Base-by-base conservation (phyloP, 805 yeast genomes). In the Grigorovia transvaalensis region DNA sequence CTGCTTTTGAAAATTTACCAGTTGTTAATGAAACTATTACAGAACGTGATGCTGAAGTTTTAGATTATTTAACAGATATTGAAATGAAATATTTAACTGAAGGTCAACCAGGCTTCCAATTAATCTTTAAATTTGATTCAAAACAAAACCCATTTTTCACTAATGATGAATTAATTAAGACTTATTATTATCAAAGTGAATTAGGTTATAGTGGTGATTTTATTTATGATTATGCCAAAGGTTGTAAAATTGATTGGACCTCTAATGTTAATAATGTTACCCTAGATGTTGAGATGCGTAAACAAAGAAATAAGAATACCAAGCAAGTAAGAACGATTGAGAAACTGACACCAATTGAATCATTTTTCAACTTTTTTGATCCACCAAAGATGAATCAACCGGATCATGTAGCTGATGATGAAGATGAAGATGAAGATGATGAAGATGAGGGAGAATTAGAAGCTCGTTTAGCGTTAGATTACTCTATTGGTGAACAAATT, bases 191-290 rank as follows among this genome's bases (percentile, higher is more conserved):
- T 73, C 96, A 88, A 71, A 88, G 87, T 54, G 96, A 91, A 71
- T 76, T 89, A 59, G 96, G 96, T 20, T 88, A 88, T 70, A 83
- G 90, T 33, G 97, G 99, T 35, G 99, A 93, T 69, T 91, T 88
- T 68, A 89, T 93, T 59, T 93, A 91, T 70, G 97, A 91, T 71
- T 96, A 88, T 66, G 98, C 99, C 12, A 95, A 88, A 65, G 98
- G 98, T 51, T 83, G 80, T 52, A 57, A 54, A 30, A 86, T 93
- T 67, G 74, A 84, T 59, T 93, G 99, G 99, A 74, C 72, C 56
- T 78, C 83, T 50, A 82, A 83, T 62, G 95, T 84, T 59, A 74
- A 75, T 55, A 91, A 93, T 66, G 89, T 88, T 50, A 91, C 98
- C 18, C 80, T 93, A 52, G 72, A 75, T 54, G 83, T 93, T 53